phyloP scores from a whole-genome alignment of 2,329 filamentous ascomycete genomes.

The Cladophialophora carrionii region DNA sequence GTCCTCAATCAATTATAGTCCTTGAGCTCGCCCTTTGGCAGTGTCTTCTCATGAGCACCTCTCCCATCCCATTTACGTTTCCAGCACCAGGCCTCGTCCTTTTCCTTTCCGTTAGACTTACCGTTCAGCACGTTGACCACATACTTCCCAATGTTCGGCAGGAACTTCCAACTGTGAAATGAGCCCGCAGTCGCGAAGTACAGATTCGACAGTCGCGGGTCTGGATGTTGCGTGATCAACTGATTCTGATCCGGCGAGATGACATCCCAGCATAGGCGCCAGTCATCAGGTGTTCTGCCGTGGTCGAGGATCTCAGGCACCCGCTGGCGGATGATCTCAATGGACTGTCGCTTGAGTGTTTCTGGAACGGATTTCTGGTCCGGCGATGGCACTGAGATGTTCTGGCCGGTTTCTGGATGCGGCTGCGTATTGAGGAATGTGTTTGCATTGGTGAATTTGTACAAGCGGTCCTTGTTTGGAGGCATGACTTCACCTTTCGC shows the following conservation, averaged over 20 bases:
- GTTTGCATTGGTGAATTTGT: conserved; percentile 66
- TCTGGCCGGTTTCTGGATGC: conserved; percentile 53
- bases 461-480: conserved; percentile 53
- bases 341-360: conserved; percentile 50
- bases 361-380: conserved; percentile 51
- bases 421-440: conserved; percentile 61
- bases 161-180: conserved; percentile 68
- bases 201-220: conserved; percentile 53
- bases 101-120: conserved; percentile 36
- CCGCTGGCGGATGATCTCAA: conserved; percentile 37
- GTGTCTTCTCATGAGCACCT: conserved; percentile 42
- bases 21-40: conserved; percentile 39
- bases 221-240: conserved; percentile 58
- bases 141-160: conserved; percentile 65
- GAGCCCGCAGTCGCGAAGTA: conserved; percentile 66
- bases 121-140: conserved; percentile 43
- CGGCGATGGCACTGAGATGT: conserved; percentile 56
- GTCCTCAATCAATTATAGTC: conserved; percentile 30
- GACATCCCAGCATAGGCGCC: conserved; percentile 62
- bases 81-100: conserved; percentile 51
- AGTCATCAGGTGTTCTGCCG: conserved; percentile 46
- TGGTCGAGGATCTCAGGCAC: conserved; percentile 42
- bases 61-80: conserved; percentile 37
- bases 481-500: conserved; percentile 54
- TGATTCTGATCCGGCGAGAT: conserved; percentile 66